Conservation (phyloP, 2,329 filamentous ascomycete species). For the Fulvia fulva region DNA sequence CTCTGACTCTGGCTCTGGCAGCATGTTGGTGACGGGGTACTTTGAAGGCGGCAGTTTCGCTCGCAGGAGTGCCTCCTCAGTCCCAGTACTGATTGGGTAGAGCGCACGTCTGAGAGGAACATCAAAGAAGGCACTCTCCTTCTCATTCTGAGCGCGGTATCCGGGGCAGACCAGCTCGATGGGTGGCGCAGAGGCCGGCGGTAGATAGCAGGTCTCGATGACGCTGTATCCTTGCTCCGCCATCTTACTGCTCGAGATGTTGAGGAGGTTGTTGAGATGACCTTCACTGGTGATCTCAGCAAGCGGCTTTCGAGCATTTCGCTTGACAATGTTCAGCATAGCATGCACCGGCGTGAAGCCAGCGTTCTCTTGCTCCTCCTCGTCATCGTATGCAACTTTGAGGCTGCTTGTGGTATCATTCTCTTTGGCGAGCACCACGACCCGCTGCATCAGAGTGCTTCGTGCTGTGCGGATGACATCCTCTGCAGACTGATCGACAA, state of each 20-base stretch:
- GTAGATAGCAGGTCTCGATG: slow-evolving; percentile 76
- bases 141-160: slow-evolving; percentile 60
- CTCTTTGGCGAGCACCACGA: slow-evolving; percentile 54
- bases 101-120: slow-evolving; percentile 67
- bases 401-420: slow-evolving; percentile 60
- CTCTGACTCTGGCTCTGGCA: slow-evolving; percentile 75
- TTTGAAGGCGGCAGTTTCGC: slow-evolving; percentile 63
- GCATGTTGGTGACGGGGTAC: slow-evolving; percentile 61
- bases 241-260: slow-evolving; percentile 65
- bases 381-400: slow-evolving; percentile 62
- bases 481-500: slow-evolving; percentile 69
- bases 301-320: slow-evolving; percentile 62
- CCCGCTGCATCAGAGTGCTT: slow-evolving; percentile 68
- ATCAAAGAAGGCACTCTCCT: slow-evolving; percentile 75
- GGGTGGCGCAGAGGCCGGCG: slow-evolving; percentile 78
- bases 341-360: slow-evolving; percentile 67
- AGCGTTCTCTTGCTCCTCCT: slow-evolving; percentile 51
- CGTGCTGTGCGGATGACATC: slow-evolving; percentile 70
- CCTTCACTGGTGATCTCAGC: slow-evolving; percentile 69
- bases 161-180: slow-evolving; percentile 75
- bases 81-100: slow-evolving; percentile 58
- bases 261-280: slow-evolving; percentile 70
- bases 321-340: slow-evolving; percentile 74
- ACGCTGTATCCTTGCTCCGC: slow-evolving; percentile 67
- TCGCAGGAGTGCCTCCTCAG: slow-evolving; percentile 73